These are phyloP conservation scores for Dactylellina haptotyla DNA, from an alignment of 2,329 filamentous ascomycete genomes.

Conservation along the genomic window DNA sequence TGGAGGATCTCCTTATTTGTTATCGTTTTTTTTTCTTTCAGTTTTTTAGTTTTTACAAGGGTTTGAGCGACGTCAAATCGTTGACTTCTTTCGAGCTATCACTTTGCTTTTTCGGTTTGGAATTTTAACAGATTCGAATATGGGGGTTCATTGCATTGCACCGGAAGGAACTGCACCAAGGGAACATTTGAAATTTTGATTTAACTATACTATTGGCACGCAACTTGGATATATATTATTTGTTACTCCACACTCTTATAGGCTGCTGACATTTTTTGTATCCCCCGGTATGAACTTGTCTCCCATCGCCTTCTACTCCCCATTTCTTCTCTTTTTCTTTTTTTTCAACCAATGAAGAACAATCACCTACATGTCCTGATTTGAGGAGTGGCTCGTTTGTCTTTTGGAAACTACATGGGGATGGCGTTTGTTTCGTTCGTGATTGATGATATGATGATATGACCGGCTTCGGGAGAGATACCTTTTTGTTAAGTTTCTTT, in stretches of 20 bases:
- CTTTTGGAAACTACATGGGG: conserved; percentile 34
- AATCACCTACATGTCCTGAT: conserved; percentile 14
- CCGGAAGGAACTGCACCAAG: conserved; percentile 18
- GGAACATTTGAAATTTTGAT: background rate
- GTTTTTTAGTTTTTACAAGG: background rate
- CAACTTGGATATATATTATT: background rate
- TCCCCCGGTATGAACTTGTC: conserved; percentile 1
- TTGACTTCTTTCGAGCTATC: background rate
- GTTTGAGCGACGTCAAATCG: background rate
- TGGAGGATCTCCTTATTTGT: too few species aligned
- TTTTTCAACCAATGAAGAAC: conserved; percentile 30
- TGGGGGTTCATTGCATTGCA: background rate
- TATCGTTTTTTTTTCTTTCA: too few species aligned
- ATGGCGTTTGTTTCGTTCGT: conserved; percentile 25
- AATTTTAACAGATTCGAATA: background rate
- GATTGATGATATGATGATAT: background rate
- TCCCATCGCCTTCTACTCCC: background rate
- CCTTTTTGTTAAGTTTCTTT: background rate
- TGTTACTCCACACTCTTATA: too few species aligned
- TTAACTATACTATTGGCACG: background rate
- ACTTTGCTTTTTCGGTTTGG: background rate
- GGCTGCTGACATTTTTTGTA: too few species aligned
- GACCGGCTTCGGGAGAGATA: background rate
- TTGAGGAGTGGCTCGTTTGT: conserved; percentile 5
- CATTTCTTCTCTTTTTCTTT: background rate